phyloP scores from a whole-genome alignment of 768 basidiomycete species.

The Hericium alpestre region DNA sequence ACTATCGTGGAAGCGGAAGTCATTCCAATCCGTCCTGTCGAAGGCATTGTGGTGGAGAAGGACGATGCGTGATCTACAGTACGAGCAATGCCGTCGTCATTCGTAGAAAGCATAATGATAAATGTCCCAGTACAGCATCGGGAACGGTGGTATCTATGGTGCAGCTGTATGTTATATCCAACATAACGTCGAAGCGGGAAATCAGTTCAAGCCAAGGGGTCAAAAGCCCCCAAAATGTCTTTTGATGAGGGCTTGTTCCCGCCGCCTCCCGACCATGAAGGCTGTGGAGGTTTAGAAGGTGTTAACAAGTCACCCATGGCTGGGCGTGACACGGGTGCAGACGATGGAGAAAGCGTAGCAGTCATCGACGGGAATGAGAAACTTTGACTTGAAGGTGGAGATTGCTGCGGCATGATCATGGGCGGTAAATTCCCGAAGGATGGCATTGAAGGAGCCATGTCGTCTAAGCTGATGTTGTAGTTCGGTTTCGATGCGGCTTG shows the following conservation, averaged over 20 bases:
- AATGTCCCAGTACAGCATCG: neutral
- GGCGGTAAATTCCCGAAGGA: slow-evolving; percentile 12
- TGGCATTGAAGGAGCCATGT: slow-evolving; percentile 1
- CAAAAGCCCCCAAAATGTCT: slow-evolving; percentile 74
- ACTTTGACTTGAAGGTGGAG: neutral
- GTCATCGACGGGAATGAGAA: slow-evolving; percentile 2
- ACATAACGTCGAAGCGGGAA: neutral
- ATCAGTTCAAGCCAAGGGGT: slow-evolving; percentile 41
- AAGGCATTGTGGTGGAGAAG: neutral
- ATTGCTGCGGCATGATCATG: slow-evolving; percentile 8
- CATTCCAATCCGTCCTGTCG: neutral
- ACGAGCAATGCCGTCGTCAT: too few species aligned
- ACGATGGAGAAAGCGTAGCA: slow-evolving; percentile 20
- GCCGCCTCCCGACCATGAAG: slow-evolving; percentile 27
- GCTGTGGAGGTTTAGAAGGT: slow-evolving; percentile 53
- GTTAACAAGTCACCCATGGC: slow-evolving; percentile 43
- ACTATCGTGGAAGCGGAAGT: too few species aligned
- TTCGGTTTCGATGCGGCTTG: slow-evolving; percentile 32
- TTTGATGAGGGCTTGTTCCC: slow-evolving; percentile 43
- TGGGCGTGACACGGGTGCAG: slow-evolving; percentile 21
- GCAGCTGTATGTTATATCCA: neutral
- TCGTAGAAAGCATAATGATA: too few species aligned
- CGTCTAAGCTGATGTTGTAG: slow-evolving; percentile 41
- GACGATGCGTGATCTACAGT: neutral
- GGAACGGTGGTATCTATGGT: neutral